These are phyloP conservation scores for Pelargonium myrrhifolium DNA, from an alignment of 441 rosid genomes.

Conservation along the genomic window DNA sequence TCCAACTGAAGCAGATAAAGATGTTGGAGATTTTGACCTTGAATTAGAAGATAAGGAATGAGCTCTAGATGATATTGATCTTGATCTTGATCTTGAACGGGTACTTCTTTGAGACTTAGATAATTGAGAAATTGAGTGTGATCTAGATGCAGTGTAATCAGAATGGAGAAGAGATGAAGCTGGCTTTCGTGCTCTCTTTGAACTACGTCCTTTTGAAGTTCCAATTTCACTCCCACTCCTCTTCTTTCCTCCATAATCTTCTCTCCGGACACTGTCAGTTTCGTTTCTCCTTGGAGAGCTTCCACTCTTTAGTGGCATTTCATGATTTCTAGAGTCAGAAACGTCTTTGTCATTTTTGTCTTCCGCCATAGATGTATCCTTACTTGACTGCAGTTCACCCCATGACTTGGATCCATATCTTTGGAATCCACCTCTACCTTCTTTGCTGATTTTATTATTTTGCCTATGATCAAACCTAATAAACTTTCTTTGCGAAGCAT, in stretches of 20 bases:
- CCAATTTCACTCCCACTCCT: conserved; percentile 20
- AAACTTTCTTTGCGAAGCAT: conserved; percentile 19
- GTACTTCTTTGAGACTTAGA: conserved; percentile 18
- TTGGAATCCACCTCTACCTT: conserved; percentile 19
- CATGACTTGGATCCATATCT: conserved; percentile 18
- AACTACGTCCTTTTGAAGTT: conserved; percentile 20
- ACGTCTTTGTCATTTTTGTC: conserved; percentile 17
- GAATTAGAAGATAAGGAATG: conserved; percentile 24
- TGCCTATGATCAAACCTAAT: conserved; percentile 18
- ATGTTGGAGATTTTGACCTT: conserved; percentile 24
- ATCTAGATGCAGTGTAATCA: conserved; percentile 22
- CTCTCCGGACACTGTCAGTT: conserved; percentile 17
- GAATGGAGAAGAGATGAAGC: conserved; percentile 25
- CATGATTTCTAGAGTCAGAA: conserved; percentile 21
- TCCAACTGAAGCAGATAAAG: conserved; percentile 28
- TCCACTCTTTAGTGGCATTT: conserved; percentile 13
- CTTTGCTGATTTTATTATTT: conserved; percentile 17
- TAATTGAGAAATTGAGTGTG: conserved; percentile 23
- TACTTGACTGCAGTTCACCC: conserved; percentile 18
- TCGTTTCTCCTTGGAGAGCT: conserved; percentile 20
- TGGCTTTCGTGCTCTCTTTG: conserved; percentile 28
- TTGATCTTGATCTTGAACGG: conserved; percentile 21
- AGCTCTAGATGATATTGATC: conserved; percentile 24
- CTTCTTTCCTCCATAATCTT: conserved; percentile 25
- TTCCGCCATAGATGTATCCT: conserved; percentile 17